Evolutionary conservation across 2,329 filamentous ascomycete species (phyloP).

Genomic region (Calycina herbarum): DNA sequence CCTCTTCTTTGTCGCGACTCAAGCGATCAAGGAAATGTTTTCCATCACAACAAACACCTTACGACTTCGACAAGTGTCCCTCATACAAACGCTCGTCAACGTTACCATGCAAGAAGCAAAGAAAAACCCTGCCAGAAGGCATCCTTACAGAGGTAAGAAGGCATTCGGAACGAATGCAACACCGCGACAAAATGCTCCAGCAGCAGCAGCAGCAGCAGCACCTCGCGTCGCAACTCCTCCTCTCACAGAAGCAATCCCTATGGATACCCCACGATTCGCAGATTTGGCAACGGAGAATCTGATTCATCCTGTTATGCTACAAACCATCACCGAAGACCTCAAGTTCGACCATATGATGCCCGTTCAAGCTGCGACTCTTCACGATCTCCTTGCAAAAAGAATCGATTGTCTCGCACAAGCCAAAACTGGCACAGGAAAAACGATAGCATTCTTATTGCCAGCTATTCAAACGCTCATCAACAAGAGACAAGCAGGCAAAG

Average conservation of each 20-base stretch:
- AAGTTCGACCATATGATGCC: slow-evolving; percentile 84
- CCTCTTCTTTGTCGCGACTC: background rate
- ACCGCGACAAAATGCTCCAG: slow-evolving; percentile 22
- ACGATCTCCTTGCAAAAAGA: slow-evolving; percentile 70
- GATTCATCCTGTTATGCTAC: slow-evolving; percentile 48
- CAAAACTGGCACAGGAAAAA: slow-evolving; percentile 96
- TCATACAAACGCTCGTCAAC: slow-evolving; percentile 25
- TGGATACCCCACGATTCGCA: slow-evolving; percentile 48
- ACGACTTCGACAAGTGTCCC: slow-evolving; percentile 19
- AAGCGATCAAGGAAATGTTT: slow-evolving; percentile 7
- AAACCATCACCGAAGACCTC: slow-evolving; percentile 70
- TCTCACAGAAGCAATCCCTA: slow-evolving; percentile 42
- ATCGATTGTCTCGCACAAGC: slow-evolving; percentile 79
- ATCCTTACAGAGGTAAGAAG: slow-evolving; percentile 30
- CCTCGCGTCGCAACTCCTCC: slow-evolving; percentile 38
- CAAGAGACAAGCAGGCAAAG: slow-evolving; percentile 44
- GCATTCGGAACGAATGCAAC: slow-evolving; percentile 25
- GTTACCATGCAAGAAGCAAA: slow-evolving; percentile 30
- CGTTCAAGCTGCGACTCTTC: slow-evolving; percentile 83
- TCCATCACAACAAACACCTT: slow-evolving; percentile 15
- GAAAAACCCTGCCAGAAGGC: slow-evolving; percentile 26
- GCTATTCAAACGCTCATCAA: slow-evolving; percentile 69
- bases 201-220: slow-evolving; percentile 7
- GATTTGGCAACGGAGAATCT: slow-evolving; percentile 45
- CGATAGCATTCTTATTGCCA: slow-evolving; percentile 87